Evolutionary conservation across 2,329 filamentous ascomycete species (phyloP), one percentile per base, ranked within the genome.

Genomic region (Phaeosphaeria sp.): DNA sequence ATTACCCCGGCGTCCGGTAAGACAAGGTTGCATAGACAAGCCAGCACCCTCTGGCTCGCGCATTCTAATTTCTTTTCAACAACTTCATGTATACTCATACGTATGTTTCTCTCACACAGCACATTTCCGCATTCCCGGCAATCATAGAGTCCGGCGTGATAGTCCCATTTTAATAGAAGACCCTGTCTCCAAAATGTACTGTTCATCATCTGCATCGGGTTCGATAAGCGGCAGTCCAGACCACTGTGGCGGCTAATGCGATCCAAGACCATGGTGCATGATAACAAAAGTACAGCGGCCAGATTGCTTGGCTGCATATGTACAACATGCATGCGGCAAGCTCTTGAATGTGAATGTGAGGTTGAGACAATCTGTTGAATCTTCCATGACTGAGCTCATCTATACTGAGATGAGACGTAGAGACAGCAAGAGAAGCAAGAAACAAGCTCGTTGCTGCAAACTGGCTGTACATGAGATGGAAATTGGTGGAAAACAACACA

Each of bases 1-100:
- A 55, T 51, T 30, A 48, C 30, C 30, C 46, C 50, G 66, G 69
- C 66, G 68, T 71, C 69, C 36, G 64, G 55, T 33, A 58, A 65
- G 57, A 66, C 47, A 51, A 52, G 62, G 63, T 56, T 43, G 55
- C 30, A 50, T 58, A 52, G 33, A 44, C 55, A 52, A 58, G 58
- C 52, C 46, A 54, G 52, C 52, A 47, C 41, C 52, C 43, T 27
- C 55, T 27, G 39, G 20, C 15, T 39, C 11, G 6, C 10, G 27
- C 17, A 36, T 36, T 36, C 25, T 33, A 30, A 15, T 44, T 36
- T n/a, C 25, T 20, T 44, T 50, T 18, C 15, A 33, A 18, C 33
- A 21, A 52, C 30, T 50, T 51, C 27, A 39, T 62, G 58, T 64
- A 62, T 54, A 22, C 42, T 49, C 50, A 53, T 61, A 59, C 22